Conservation (phyloP, 371 early-diverging fungal genomes). For the Rhizomucor miehei region DNA sequence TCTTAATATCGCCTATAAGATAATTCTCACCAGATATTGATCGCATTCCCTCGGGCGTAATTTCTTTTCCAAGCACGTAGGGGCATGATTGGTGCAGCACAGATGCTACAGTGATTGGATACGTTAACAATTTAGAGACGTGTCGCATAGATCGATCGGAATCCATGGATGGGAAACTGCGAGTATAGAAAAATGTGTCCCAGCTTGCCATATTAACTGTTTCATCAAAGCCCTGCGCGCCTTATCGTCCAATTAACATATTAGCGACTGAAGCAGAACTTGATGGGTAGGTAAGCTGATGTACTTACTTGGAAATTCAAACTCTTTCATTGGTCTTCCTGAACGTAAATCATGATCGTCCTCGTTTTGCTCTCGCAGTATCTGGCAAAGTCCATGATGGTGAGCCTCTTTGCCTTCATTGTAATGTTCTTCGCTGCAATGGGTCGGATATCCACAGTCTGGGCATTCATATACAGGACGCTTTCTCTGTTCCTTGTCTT, state of each 20-base stretch:
- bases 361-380: constrained; percentile 71
- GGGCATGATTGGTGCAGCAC: constrained; percentile 74
- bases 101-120: constrained; percentile 82
- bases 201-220: constrained; percentile 78
- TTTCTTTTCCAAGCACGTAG: constrained; percentile 62
- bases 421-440: constrained; percentile 79
- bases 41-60: constrained; percentile 73
- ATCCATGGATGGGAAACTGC: constrained; percentile 76
- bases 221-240: constrained; percentile 74
- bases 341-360: constrained; percentile 86
- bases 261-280: background rate
- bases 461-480: constrained; percentile 72
- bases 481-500: constrained; percentile 27
- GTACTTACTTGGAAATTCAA: constrained; percentile 75
- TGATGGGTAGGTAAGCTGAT: no score
- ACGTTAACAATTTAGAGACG: constrained; percentile 78
- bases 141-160: constrained; percentile 77
- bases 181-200: constrained; percentile 82
- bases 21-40: constrained; percentile 56
- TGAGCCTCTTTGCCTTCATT: constrained; percentile 56
- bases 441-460: constrained; percentile 83
- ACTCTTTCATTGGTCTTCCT: constrained; percentile 75
- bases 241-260: constrained; percentile 20
- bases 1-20: background rate
- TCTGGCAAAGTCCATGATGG: constrained; percentile 48